Base-by-base conservation (phyloP, 257 asterid genomes). In the Solanum bukasovii region DNA sequence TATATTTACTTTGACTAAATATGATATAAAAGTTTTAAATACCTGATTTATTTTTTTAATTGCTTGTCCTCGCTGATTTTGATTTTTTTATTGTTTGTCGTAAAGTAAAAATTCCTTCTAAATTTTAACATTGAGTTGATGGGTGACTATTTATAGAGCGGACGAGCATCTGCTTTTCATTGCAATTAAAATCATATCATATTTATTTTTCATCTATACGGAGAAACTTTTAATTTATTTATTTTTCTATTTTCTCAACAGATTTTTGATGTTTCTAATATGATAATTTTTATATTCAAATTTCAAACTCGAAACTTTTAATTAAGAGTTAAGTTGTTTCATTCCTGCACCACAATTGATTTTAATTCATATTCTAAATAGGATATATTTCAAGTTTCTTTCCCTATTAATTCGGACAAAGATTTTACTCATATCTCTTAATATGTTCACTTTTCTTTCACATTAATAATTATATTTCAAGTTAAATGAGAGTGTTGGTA, bases 271-370 rank as follows among this genome's bases (percentile, higher is more conserved):
- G 65, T 9, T 56, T 56, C 4, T 6, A 20, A 1, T 0, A 0
- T 52, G 10, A 59, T 20, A 7, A 3, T 21, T 20, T 2, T 20
- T 20, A 7, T 20, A 20, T 59, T 20, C 11, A 20, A 0, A 20
- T 0, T 7, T 20, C 0, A 7, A 7, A 59, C 9, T 56, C 2
- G 0, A 59, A 1, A 20, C 2, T 0, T 59, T 7, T 20, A 20
- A 20, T 59, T 20, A 7, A 59, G 12, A 20, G 3, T 59, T 3
- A 7, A 56, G 7, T 3, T 18, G 1, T 59, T 2, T 0, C 9
- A 20, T 56, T 20, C 3, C 1, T 59, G 5, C 25, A 20, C 5
- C 5, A 59, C 4, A 59, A 20, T 20, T 59, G 12, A 20, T 9
- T 34, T 34, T 72, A 34, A 20, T 33, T 72, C 46, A 73, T 34